Evolutionary conservation across 1,284 basidiomycete genomes (phyloP), one percentile per base, ranked within the genome.

Genomic region (Fomitopsis schrenkii): DNA sequence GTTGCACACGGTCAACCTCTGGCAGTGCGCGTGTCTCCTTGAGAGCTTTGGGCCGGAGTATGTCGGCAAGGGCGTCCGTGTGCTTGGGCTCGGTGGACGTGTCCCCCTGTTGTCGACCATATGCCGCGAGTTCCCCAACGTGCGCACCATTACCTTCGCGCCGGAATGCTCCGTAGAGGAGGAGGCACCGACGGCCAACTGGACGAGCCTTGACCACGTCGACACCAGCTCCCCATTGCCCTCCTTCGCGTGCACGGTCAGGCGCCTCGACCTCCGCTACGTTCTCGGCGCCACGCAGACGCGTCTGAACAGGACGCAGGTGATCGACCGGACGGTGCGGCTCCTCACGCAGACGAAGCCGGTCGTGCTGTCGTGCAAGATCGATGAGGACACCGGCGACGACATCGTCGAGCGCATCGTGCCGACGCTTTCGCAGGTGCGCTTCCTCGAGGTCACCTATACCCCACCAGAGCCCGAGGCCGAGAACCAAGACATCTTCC

Each of bases 11-110:
- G 63, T 68, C 59, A 66, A 67, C 59, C 62, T 68, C 42, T 68
- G 66, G 66, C 66, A 68, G 63, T 66, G 64, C 52, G 67, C 65
- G 22, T 68, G 67, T 59, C 67, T 68, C 62, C 63, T 68, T 55
- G 67, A 67, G 59, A 66, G 64, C 58, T 48, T 68, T 54, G 57
- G 63, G 57, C 63, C 66, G 62, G 57, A 60, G 19, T 61, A 64
- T 58, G 59, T 66, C 61, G 66, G 62, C 60, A 59, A 62, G 35
- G 60, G 67, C 59, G 61, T 68, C 28, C 64, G 65, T 60, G 64
- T 63, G 40, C 66, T 68, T 53, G 63, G 67, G 38, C 67, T 68
- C 38, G 67, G 67, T 52, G 67, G 67, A 10, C 64, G 67, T 40
- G 64, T 68, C 26, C 66, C 67, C 17, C 63, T 64, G 35, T 62